These are phyloP conservation scores for Sporothrix pallida DNA, from an alignment of 2,329 filamentous ascomycete species.

Conservation along the genomic window DNA sequence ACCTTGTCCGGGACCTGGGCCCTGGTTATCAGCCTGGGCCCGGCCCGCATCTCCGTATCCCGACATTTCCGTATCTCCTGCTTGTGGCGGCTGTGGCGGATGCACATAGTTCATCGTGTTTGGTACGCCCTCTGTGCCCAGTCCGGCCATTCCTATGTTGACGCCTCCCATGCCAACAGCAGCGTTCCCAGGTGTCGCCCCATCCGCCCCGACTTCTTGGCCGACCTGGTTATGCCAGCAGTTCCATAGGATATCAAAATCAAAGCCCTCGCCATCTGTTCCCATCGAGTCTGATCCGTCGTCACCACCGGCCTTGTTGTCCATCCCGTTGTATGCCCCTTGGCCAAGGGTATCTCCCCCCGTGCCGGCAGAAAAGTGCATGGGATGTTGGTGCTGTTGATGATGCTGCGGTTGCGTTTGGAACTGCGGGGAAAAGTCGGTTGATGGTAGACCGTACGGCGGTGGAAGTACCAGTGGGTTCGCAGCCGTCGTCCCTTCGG, in stretches of 20 bases:
- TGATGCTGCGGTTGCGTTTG: not conserved
- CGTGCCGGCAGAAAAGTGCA: not conserved
- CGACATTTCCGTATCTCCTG: not conserved
- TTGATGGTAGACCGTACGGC: not conserved
- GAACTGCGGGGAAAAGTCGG: not conserved
- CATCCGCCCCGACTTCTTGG: not conserved
- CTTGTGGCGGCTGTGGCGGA: not conserved
- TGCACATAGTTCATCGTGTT: conserved; percentile 4
- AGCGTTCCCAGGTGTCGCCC: not conserved
- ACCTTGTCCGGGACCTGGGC: no score
- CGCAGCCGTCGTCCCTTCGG: not conserved
- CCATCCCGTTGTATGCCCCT: not conserved
- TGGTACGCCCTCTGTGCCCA: not conserved
- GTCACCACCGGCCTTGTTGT: not conserved
- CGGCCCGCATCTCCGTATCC: not conserved
- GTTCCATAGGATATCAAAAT: conserved; percentile 20
- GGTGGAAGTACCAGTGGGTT: not conserved
- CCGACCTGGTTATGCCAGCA: conserved; percentile 7
- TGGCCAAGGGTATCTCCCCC: not conserved
- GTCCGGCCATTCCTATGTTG: not conserved
- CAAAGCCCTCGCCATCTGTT: conserved; percentile 25
- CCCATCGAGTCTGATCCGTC: conserved; percentile 29
- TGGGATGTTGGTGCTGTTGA: not conserved
- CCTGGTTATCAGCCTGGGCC: not conserved
- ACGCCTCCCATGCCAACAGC: not conserved